Base-by-base conservation (phyloP, 148 eudicot genomes). In the Vaccinium corymbosum region DNA sequence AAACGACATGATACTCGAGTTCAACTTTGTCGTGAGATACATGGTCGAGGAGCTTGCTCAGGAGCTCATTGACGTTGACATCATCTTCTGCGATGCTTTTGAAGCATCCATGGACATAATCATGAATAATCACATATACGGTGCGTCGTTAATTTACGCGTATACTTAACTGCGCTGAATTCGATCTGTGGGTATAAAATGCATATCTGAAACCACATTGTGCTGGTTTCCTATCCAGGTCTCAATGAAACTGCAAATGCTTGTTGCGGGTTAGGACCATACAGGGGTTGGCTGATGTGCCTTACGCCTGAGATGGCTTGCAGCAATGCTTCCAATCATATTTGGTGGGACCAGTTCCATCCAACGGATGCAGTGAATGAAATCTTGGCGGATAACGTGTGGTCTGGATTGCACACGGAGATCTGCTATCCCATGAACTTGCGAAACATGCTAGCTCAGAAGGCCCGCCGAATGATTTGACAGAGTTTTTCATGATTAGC, bases 321-420 rank as follows among this genome's bases (percentile, higher is more conserved):
- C 77, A 82, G 29, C 3, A 88, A 93, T 82, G 95, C 98, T 61
- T 90, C 98, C 20, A 90, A 87, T 46, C 94, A 96, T 88, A 87
- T 94, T 32, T 96, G 98, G 98, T 94, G 98, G 98, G 98, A 94
- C 42, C 98, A 94, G 85, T 96, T 94, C 80, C 98, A 94, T 90
- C 98, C 98, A 48, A 94, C 98, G 0, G 94, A 87, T 80, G 93
- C 95, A 38, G 98, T 95, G 42, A 94, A 95, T 80, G 88, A 64
- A 17, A 92, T 95, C 76, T 85, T 95, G 78, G 97, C 95, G 0
- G 98, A 95, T 74, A 95, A 95, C 75, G 91, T 94, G 16, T 95
- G 98, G 97, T 94, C 98, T 56, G 85, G 97, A 61, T 77, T 93
- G 87, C 95, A 94, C 85, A 83, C 95, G 10, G 88, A 66, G 3